phyloP scores from a whole-genome alignment of 768 basidiomycete genomes.

The Termitomyces sp. region DNA sequence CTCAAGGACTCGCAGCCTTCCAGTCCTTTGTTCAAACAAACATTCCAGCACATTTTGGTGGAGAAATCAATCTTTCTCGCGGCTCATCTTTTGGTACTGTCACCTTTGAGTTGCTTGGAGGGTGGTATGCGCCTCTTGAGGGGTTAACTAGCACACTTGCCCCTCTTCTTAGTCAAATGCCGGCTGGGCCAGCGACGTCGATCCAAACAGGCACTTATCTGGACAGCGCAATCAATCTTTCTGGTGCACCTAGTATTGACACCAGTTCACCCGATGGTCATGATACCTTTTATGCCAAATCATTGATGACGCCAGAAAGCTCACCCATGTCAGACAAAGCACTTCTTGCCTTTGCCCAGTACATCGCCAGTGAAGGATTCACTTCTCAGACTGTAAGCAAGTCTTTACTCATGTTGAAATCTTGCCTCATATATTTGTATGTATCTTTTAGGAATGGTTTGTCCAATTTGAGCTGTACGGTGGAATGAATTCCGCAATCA shows the following conservation, averaged over 20 bases:
- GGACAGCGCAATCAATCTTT: background rate
- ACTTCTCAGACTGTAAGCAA: constrained; percentile 20
- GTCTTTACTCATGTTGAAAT: background rate
- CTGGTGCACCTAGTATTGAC: constrained; percentile 11
- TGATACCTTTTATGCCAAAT: constrained; percentile 33
- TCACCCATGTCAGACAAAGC: constrained; percentile 27
- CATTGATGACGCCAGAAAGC: constrained; percentile 26
- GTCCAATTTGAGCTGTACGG: constrained; percentile 42
- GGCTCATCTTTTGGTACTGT: constrained; percentile 27
- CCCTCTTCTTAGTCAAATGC: background rate
- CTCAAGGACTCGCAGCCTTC: constrained; percentile 27
- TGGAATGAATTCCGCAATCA: constrained; percentile 42
- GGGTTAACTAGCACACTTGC: background rate
- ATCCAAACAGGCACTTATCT: constrained; percentile 1
- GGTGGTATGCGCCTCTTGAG: constrained; percentile 11
- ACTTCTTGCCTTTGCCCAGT: constrained; percentile 12
- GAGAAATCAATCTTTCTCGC: constrained; percentile 25
- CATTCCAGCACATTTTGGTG: constrained; percentile 32
- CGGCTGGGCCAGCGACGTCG: background rate
- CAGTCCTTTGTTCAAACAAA: constrained; percentile 29
- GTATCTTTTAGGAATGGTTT: constrained; percentile 28
- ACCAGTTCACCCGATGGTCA: constrained; percentile 15
- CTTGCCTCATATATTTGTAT: background rate
- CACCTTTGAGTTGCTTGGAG: constrained; percentile 26
- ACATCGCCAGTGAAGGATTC: constrained; percentile 26